These are phyloP conservation scores for Colletotrichum kahawae DNA, from an alignment of 2,329 filamentous ascomycete species.

Conservation along the genomic window DNA sequence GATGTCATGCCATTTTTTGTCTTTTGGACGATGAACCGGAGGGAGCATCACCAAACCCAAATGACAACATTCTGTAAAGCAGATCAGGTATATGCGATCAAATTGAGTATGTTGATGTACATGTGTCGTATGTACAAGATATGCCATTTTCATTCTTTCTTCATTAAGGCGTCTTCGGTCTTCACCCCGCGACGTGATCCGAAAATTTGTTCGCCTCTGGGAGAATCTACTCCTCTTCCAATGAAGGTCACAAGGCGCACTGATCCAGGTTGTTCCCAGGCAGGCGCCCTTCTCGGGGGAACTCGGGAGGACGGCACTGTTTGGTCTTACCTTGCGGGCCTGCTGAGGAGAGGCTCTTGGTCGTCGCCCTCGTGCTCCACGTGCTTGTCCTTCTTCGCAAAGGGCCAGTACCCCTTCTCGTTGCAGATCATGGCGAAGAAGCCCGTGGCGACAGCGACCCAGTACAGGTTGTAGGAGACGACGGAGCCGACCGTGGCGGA, in stretches of 20 bases:
- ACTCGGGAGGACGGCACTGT: background rate
- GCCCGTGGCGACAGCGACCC: conserved; percentile 21
- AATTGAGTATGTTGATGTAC: background rate
- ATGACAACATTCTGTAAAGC: conserved; percentile 2
- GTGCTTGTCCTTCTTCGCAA: background rate
- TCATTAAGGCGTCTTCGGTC: conserved; percentile 1
- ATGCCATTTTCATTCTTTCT: background rate
- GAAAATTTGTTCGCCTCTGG: background rate
- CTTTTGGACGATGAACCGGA: background rate
- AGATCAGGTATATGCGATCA: background rate
- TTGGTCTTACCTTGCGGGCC: conserved; percentile 21
- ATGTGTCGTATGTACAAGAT: conserved; percentile 6
- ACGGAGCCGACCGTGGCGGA: conserved; percentile 25
- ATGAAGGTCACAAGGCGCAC: background rate
- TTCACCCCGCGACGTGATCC: background rate
- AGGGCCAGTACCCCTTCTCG: conserved; percentile 20
- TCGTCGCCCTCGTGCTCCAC: conserved; percentile 6
- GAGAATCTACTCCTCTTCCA: background rate
- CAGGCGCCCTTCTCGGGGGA: background rate
- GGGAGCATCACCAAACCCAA: background rate
- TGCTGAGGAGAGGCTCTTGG: conserved; percentile 23
- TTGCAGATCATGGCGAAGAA: conserved; percentile 22
- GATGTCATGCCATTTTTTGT: background rate
- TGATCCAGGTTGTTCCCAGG: background rate
- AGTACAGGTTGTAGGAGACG: conserved; percentile 25